Evolutionary conservation across 1,284 basidiomycete species (phyloP).

Genomic region (Schizophyllum amplum): DNA sequence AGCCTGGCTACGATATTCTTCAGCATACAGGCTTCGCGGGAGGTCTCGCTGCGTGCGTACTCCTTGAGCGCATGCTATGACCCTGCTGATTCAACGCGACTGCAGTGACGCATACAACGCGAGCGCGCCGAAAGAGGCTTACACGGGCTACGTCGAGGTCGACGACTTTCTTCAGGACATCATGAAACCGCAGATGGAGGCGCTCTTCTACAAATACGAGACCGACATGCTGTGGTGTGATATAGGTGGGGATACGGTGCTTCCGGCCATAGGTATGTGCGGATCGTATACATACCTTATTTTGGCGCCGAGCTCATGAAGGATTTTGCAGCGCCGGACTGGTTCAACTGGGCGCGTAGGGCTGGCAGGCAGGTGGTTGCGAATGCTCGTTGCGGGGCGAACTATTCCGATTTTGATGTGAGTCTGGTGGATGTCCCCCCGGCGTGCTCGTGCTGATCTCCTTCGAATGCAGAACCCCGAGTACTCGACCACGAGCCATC

Average conservation of each 20-base stretch:
- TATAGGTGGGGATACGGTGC: conserved; percentile 48
- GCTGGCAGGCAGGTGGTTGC: conserved; percentile 47
- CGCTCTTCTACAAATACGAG: conserved; percentile 40
- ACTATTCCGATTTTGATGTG: not conserved
- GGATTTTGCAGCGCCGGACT: conserved; percentile 43
- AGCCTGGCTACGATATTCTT: not conserved
- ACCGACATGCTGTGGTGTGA: conserved; percentile 59
- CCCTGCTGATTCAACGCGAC: no score
- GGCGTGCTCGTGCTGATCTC: conserved; percentile 25
- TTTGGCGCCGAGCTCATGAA: no score
- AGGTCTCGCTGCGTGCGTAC: conserved; percentile 27
- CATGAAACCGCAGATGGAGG: conserved; percentile 49
- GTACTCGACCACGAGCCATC: conserved; percentile 37
- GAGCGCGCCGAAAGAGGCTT: conserved; percentile 38
- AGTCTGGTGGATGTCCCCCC: conserved; percentile 19
- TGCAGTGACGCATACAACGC: conserved; percentile 38
- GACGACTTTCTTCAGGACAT: conserved; percentile 45
- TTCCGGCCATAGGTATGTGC: conserved; percentile 36
- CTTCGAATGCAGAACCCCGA: conserved; percentile 54
- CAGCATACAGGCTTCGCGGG: conserved; percentile 19
- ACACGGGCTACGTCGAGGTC: conserved; percentile 42
- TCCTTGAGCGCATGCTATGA: not conserved
- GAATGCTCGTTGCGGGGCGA: conserved; percentile 35
- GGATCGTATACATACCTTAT: no score
- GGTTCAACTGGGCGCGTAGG: conserved; percentile 39